Evolutionary conservation across 1,139 yeast species (phyloP), one percentile per base, ranked within the genome.

Genomic region (Suhomyces guaymorum): DNA sequence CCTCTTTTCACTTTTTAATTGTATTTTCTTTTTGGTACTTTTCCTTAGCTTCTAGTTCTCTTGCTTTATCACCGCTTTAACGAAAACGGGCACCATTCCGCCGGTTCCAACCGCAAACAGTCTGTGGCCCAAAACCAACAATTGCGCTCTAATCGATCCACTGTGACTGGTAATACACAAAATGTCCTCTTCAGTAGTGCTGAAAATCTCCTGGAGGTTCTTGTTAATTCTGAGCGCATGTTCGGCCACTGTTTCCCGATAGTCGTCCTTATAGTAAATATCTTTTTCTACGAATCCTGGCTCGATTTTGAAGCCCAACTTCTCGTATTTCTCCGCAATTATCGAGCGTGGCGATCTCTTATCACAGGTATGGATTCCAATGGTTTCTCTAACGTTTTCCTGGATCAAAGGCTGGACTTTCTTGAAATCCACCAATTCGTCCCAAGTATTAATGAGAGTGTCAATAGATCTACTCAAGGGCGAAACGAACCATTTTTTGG

Each of bases 331-430:
- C 9, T 47, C 47, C 8, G 51, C 59, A 28, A 69, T 61, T 4
- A 51, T 49, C 4, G 60, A 38, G 30, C 63, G 52, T 2, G 69
- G 44, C n/a, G 68, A 61, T 29, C 75, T 45, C 45, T 63, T 67
- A 47, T 70, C 75, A 46, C 75, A 70, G 6, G 66, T 58, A 48
- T 70, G 75, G 4, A 68, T 65, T 2, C 75, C 75, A 12, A 59
- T 59, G 8, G 73, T 67, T 44, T 70, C 75, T 28, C 75, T 50
- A 37, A 70, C 54, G 37, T 65, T 63, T 43, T 70, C 75, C 49
- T 57, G 59, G 41, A 70, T 66, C 20, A 57, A 49, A 1, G 74
- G 73, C 28, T 47, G 39, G 8, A 48, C 53, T 15, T 45, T 16
- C 9, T 47, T 26, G 24, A 62, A 35, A 35, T 63, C 63, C 11